Base-by-base conservation (phyloP, 2,329 filamentous ascomycete species). In the Metarhizium brunneum region DNA sequence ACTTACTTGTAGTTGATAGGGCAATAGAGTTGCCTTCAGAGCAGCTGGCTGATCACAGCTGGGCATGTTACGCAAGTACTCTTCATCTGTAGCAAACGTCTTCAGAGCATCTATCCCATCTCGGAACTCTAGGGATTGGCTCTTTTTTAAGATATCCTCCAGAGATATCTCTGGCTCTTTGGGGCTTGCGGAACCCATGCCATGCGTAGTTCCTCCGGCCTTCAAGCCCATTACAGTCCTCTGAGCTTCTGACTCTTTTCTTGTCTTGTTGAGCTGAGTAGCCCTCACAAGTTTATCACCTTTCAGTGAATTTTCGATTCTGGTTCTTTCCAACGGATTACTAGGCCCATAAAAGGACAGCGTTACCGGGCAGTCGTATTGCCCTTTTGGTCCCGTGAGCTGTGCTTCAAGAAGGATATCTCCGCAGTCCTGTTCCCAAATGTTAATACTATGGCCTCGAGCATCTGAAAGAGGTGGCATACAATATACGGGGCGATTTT, bases 401-500 rank as follows among this genome's bases (percentile, higher is more conserved):
- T 80, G 72, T 1, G 83, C 88, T 67, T 95, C 90, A 6, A 92
- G 66, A 1, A 81, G 65, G 8, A 94, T 72, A 18, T 78, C 78
- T 53, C 75, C 75, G 1, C 71, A 69, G 62, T 90, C 86, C 74
- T 77, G 48, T 48, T 3, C 25, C 7, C n/a, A 11, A 4, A 5
- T 64, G 20, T 6, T 6, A 25, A 14, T 6, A 20, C 54, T 10
- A 54, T 53, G 7, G 10, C 18, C 35, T 38, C n/a, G 13, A 16
- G 10, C 7, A 30, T 14, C 20, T 13, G 14, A 14, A 29, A 18
- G 2, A 43, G 20, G 16, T 25, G 36, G 59, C 74, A 63, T 68
- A 86, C 85, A 65, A 95, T 77, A 65, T 89, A 90, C 2, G 79
- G 81, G 0, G 88, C 84, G 54, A 96, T 72, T 68, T 88, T 92